These are phyloP conservation scores for Phaeosphaeriaceae sp. DNA, from an alignment of 2,329 filamentous ascomycete species.

Conservation along the genomic window DNA sequence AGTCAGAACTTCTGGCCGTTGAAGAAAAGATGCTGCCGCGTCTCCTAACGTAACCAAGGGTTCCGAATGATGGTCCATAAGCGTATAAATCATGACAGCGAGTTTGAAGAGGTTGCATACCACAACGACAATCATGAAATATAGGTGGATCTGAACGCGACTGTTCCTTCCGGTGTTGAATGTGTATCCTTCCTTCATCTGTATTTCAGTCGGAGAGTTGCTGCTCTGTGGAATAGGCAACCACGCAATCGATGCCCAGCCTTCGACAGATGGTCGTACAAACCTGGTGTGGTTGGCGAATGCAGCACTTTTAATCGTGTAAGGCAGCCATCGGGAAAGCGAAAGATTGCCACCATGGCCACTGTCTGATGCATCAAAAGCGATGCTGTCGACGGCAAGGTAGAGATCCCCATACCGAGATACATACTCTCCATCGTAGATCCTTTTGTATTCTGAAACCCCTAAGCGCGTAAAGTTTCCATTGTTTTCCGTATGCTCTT, in stretches of 20 bases:
- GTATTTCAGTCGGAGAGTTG: background rate
- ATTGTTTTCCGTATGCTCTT: too few relatives aligned
- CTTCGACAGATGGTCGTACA: background rate
- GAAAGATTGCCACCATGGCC: background rate
- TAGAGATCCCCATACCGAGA: background rate
- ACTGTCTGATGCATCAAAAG: background rate
- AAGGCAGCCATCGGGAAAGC: background rate
- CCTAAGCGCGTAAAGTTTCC: too few relatives aligned
- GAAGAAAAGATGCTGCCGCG: conserved; percentile 22
- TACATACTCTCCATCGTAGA: background rate
- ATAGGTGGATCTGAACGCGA: conserved; percentile 22
- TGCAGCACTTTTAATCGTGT: background rate
- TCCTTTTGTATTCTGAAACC: background rate
- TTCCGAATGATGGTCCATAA: conserved; percentile 2
- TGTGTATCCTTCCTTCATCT: background rate
- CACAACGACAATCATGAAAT: conserved; percentile 24
- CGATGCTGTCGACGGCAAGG: background rate
- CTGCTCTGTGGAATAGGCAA: background rate
- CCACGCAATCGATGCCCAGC: background rate
- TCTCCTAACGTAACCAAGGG: conserved; percentile 26
- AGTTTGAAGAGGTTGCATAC: conserved; percentile 25
- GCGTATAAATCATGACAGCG: conserved; percentile 11
- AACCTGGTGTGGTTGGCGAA: background rate
- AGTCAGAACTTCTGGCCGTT: conserved; percentile 11
- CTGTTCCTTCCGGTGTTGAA: background rate